These are phyloP conservation scores for Suhomyces yuchorum DNA, from an alignment of 1,139 yeast genomes.

Conservation along the genomic window DNA sequence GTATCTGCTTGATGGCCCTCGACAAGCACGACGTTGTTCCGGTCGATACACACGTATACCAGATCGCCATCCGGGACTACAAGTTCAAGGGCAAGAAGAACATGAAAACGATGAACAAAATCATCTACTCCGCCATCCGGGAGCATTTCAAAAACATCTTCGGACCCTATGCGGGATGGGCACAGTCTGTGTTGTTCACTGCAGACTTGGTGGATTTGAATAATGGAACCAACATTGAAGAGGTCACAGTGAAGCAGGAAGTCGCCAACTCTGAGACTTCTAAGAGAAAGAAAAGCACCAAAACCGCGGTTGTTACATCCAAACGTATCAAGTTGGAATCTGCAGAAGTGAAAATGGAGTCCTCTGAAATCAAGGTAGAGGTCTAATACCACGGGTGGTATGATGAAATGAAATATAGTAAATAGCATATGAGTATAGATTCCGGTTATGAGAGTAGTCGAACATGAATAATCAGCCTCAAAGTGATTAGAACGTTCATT, in stretches of 20 bases:
- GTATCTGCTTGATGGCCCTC: slow-evolving; percentile 83
- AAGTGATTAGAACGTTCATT: too few species aligned
- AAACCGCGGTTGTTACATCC: background rate
- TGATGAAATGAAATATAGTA: too few species aligned
- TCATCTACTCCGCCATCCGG: slow-evolving; percentile 64
- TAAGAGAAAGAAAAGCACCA: background rate
- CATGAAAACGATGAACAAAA: slow-evolving; percentile 54
- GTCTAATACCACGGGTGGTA: background rate
- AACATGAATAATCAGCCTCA: too few species aligned
- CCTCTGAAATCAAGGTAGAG: background rate
- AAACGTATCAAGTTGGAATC: background rate
- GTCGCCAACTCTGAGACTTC: background rate
- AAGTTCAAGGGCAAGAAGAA: slow-evolving; percentile 52
- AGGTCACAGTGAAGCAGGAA: slow-evolving; percentile 11
- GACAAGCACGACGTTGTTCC: slow-evolving; percentile 91
- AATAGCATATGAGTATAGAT: too few species aligned
- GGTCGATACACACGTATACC: slow-evolving; percentile 95
- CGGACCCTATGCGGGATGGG: slow-evolving; percentile 98
- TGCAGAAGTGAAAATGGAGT: background rate
- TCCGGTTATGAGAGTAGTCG: too few species aligned
- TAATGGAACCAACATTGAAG: slow-evolving; percentile 43
- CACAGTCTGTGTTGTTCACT: slow-evolving; percentile 88
- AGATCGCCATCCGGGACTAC: slow-evolving; percentile 84
- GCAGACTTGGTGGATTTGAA: slow-evolving; percentile 71
- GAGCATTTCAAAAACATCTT: slow-evolving; percentile 65